phyloP scores from a whole-genome alignment of 108 stramenopile species.

The Fragilaria crotonensis region DNA sequence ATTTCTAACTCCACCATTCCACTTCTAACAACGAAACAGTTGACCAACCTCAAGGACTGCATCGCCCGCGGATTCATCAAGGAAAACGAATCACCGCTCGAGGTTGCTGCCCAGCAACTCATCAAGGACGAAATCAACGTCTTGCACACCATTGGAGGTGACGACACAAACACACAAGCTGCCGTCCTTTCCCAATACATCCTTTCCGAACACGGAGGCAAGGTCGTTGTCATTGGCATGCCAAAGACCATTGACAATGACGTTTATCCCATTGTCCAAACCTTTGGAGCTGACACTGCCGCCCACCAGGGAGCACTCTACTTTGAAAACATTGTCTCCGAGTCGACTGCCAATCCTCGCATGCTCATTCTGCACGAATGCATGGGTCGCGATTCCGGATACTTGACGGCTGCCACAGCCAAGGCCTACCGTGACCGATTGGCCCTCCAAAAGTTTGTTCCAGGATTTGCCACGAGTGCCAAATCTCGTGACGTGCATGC shows the following conservation, averaged over 20 bases:
- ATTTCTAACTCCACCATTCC: too few species aligned
- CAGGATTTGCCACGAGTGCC: conserved; percentile 30
- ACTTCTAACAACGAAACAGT: conserved; percentile 28
- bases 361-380: conserved; percentile 91
- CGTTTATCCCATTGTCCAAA: conserved; percentile 82
- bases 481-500: conserved; percentile 79
- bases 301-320: conserved; percentile 78
- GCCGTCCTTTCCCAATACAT: conserved; percentile 78
- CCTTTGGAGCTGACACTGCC: conserved; percentile 88
- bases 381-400: conserved; percentile 90
- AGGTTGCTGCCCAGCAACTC: conserved; percentile 77
- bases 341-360: conserved; percentile 79
- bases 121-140: conserved; percentile 73
- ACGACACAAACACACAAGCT: conserved; percentile 92
- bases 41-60: conserved; percentile 86
- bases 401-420: conserved; percentile 78
- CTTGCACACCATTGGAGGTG: conserved; percentile 89
- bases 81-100: conserved; percentile 73
- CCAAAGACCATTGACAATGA: too few species aligned
- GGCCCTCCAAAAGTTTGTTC: conserved; percentile 30
- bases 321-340: conserved; percentile 80
- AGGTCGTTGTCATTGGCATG: conserved; percentile 84
- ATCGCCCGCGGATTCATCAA: conserved; percentile 68
- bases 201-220: conserved; percentile 71
- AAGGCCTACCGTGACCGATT: conserved; percentile 59